Base-by-base conservation (phyloP, 2,329 filamentous ascomycete species). In the Aspergillus hiratsukae region DNA sequence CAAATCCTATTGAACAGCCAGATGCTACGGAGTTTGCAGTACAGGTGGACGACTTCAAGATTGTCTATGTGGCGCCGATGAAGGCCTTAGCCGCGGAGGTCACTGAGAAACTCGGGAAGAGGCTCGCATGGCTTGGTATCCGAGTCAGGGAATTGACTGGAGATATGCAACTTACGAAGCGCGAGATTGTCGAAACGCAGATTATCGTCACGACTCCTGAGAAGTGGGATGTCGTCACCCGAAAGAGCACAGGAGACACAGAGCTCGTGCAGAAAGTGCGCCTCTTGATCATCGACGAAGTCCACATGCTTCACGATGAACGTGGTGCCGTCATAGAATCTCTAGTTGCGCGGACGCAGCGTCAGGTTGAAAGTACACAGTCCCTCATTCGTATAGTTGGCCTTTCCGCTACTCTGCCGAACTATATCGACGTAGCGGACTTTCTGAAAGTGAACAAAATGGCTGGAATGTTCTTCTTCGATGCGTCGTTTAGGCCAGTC, bases 291-390 rank as follows among this genome's bases (percentile, higher is more conserved):
- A 97, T 99, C 60, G 94, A 99, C 73, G 94, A 99, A 76, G 94
- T 99, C 1, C 94, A 99, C 70, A 99, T 99, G 95, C 87, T 99
- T 66, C 95, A 99, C 68, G 94, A 99, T 71, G 94, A 97, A 73
- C 87, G 94, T 71, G 94, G 94, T 68, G 91, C 95, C 11, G 95
- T 99, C 0, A 82, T 99, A 28, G 94, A 99, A 71, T 97, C 93
- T 5, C 81, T 99, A 23, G 95, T 99, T 17, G 94, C 94, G 10
- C 85, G 94, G 66, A 99, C 95, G 0, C 88, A 97, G 76, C 83
- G 94, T 61, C 94, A 99, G 69, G 95, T 99, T 0, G 95, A 99
- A 75, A 97, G 92, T 72, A 99, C 94, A 0, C 94, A 99, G 72
- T 97, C 91, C 1, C 81, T 99, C 49, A 99, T 99, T 68, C 90